Conservation (phyloP, 345 rosid genomes). For the Erodium maritimum region DNA sequence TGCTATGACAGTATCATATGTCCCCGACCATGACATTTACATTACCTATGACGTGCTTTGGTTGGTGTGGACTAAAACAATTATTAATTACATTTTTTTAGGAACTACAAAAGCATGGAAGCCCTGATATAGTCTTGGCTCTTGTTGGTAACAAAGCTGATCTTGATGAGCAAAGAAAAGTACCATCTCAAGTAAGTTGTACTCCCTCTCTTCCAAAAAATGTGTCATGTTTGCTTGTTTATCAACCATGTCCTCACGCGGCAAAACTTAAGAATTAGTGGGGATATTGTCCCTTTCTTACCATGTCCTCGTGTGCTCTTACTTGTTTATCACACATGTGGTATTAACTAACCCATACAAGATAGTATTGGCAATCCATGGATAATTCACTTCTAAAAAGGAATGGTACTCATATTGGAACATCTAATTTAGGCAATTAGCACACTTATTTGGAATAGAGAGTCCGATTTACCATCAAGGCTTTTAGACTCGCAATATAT, state of each 20-base stretch:
- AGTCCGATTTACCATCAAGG: not conserved
- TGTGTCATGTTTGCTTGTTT: no score
- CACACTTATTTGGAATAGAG: slow-evolving; percentile 1
- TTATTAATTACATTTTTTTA: slow-evolving; percentile 21
- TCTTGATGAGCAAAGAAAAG: slow-evolving; percentile 80
- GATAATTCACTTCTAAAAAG: no score
- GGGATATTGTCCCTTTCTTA: no score
- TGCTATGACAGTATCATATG: no score
- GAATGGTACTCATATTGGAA: no score
- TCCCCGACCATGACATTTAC: not conserved
- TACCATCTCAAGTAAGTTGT: slow-evolving; percentile 46
- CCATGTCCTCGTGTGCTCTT: no score
- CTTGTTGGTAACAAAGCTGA: slow-evolving; percentile 98
- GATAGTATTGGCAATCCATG: no score
- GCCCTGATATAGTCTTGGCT: slow-evolving; percentile 91
- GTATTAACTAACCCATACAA: no score
- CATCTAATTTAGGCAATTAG: no score
- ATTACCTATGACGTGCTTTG: not conserved
- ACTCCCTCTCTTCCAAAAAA: not conserved
- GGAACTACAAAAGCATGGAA: slow-evolving; percentile 97
- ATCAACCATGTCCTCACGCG: no score
- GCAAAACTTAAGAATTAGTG: no score
- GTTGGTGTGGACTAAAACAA: not conserved
- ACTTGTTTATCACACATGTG: no score
- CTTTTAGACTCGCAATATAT: not conserved